A percentile compares a stretch with the other conserved stretches of the same genome.
Evolutionary conservation across 2,329 filamentous ascomycete genomes (phyloP).

Genomic region (Mollisiaceae sp.): DNA sequence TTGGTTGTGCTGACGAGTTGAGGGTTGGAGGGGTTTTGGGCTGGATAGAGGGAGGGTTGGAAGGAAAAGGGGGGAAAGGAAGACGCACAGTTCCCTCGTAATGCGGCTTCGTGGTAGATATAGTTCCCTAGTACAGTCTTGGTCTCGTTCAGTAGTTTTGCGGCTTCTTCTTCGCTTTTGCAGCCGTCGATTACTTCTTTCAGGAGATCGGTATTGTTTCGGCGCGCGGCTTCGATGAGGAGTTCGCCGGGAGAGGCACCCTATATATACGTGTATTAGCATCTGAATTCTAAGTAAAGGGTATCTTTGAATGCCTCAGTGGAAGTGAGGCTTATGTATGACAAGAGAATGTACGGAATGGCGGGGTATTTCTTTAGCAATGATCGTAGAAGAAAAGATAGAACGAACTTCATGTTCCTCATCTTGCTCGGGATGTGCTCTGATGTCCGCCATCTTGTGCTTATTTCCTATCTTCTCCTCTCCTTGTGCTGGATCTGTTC

Average conservation of each 20-base stretch:
- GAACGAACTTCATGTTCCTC: conserved; percentile 38
- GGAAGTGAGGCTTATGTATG: not conserved
- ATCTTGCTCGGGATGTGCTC: conserved; percentile 35
- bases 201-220: conserved; percentile 89
- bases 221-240: conserved; percentile 89
- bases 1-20: not conserved
- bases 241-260: conserved; percentile 86
- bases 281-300: not conserved
- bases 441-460: conserved; percentile 39
- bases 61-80: not conserved
- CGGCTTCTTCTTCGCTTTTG: conserved; percentile 63
- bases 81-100: conserved; percentile 78
- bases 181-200: conserved; percentile 70
- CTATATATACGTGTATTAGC: conserved; percentile 50
- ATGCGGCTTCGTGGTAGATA: conserved; percentile 87
- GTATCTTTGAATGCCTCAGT: not conserved
- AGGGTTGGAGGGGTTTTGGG: not conserved
- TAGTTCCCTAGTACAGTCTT: conserved; percentile 87
- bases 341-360: conserved; percentile 1
- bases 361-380: conserved; percentile 8
- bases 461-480: not conserved
- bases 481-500: not conserved
- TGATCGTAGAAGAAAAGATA: conserved; percentile 6
- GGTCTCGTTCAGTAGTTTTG: conserved; percentile 82
- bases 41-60: not conserved